phyloP scores from a whole-genome alignment of 192 early-diverging fungal genomes.

The Podila horticola region DNA sequence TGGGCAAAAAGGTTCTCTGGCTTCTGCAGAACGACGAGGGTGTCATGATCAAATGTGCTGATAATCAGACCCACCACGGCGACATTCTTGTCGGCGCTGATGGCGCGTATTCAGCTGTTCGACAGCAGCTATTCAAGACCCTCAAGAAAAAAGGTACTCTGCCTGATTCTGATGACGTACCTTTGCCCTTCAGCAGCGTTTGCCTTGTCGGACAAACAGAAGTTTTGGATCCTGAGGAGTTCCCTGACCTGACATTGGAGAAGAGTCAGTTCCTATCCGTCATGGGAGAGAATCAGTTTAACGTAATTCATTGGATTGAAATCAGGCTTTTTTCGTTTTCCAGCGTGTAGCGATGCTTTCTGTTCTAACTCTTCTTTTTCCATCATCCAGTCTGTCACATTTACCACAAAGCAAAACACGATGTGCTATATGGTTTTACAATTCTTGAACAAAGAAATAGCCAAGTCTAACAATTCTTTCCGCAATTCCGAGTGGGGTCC shows the following conservation, averaged over 20 bases:
- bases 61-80: too few relatives aligned
- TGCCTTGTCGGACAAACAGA: not conserved
- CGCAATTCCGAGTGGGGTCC: slow-evolving; percentile 27
- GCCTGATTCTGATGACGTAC: not conserved
- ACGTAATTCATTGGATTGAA: not conserved
- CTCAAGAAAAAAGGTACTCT: not conserved
- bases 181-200: not conserved
- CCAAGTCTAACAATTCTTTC: slow-evolving; percentile 9
- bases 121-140: not conserved
- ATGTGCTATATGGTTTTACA: slow-evolving; percentile 15
- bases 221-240: not conserved
- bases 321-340: not conserved
- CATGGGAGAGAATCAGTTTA: too few relatives aligned
- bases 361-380: not conserved
- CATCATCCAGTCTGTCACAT: slow-evolving; percentile 12
- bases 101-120: not conserved
- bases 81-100: not conserved
- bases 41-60: too few relatives aligned
- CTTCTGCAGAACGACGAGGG: too few relatives aligned
- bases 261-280: not conserved
- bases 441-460: slow-evolving; percentile 1
- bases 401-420: slow-evolving; percentile 3
- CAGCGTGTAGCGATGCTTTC: not conserved
- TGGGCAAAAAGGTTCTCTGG: too few relatives aligned
- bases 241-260: too few relatives aligned